Evolutionary conservation across 257 asterid species (phyloP), one percentile per base, ranked within the genome.

Genomic region (Lycium barbarum): DNA sequence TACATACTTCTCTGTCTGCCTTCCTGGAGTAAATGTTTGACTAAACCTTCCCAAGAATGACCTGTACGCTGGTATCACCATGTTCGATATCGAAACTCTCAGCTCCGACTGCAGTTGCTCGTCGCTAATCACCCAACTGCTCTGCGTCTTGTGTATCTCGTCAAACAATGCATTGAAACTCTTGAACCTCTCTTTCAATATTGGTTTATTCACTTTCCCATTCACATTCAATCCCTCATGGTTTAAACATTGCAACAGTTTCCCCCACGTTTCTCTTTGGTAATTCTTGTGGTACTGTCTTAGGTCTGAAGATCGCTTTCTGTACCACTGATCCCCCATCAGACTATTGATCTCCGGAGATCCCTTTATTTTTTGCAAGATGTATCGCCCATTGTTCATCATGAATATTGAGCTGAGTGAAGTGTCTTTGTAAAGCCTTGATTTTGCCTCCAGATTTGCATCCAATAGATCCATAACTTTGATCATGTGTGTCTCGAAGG

Each of bases 361-460:
- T 40, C 93, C 91, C 58, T 89, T 90, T 17, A 94, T 91, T 86
- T 93, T 96, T 90, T 96, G 95, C 89, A 96, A 68, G 9, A 93
- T 93, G 91, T 93, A 94, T 22, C 99, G 85, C 9, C 98, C 98
- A 66, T 96, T 96, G 94, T 96, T 96, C 99, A 96, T 96, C 98
- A 96, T 87, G 95, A 96, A 96, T 1, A 96, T 96, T 14, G 93
- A 88, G 85, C 92, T 90, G 79, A 96, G 38, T 0, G 99, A 84
- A 0, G 87, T 84, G 85, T 96, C 98, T 74, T 83, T 94, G 90
- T 96, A 96, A 10, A 90, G 91, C 84, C 90, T 93, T 4, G 99
- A 91, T 84, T 94, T 96, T 0, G 90, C 92, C 2, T 94, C 98
- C 17, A 96, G 90, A 83, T 93, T 93, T 0, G 91, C 80, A 13